Evolutionary conservation across 1,139 yeast species (phyloP), one percentile per base, ranked within the genome.

Genomic region (Nakaseomyces bracarensis): DNA sequence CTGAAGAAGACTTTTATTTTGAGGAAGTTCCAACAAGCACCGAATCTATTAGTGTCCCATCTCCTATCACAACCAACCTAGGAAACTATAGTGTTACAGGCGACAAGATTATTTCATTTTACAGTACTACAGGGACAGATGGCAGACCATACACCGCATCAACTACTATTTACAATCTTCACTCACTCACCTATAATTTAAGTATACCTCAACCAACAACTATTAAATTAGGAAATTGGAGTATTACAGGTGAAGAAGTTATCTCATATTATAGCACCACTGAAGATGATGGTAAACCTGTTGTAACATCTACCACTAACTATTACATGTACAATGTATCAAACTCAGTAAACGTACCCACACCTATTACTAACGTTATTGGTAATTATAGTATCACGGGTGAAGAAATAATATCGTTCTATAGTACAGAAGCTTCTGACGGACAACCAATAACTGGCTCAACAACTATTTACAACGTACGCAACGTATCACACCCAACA

Each of bases 21-120:
- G 36, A 33, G 4, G 36, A 33, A 18, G 18, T 33, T 20, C 36
- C 36, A 20, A 33, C 36, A 5, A 20, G 18, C 21, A 33, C 36
- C 8, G 36, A 33, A 14, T 33, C 6, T 4, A 33, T 33, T 21
- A 33, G 36, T 33, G 26, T 33, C n/a, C 36, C 36, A 20, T 25
- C 20, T n/a, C 36, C 36, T 11, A 33, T 21, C 9, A 33, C 36
- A 14, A n/a, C 26, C n/a, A 4, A 8, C 13, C 4, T 33, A 11
- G 26, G 26, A 13, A 33, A 33, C n/a, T 33, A 20, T n/a, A 33
- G 26, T 6, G 18, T 20, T 13, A 20, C 25, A n/a, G 36, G 36
- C 4, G 9, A 33, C 7, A 2, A 21, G 4, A 13, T 33, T 11
- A 33, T 33, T 11, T 33, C 36, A 7, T 33, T 3, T 13, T 33